These are phyloP conservation scores for Tanozyma kutaoensis DNA, from an alignment of 805 yeast genomes.

Conservation along the genomic window DNA sequence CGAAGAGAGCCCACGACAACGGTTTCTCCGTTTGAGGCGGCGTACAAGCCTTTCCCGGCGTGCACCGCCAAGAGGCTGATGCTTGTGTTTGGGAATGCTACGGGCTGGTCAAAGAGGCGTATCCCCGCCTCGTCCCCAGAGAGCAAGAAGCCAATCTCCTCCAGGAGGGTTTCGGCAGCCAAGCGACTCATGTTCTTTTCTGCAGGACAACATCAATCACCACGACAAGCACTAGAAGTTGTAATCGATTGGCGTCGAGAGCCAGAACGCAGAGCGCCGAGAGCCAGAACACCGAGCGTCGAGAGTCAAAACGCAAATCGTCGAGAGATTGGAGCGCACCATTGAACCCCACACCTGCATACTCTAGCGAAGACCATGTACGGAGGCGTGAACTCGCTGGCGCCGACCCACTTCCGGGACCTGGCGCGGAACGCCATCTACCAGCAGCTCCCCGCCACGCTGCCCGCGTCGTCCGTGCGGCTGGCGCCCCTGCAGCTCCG, in stretches of 20 bases:
- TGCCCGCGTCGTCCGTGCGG: conserved; percentile 20
- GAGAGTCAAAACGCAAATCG: too few relatives aligned
- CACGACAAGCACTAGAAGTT: too few relatives aligned
- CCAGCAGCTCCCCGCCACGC: conserved; percentile 21
- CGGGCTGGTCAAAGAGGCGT: conserved; percentile 11
- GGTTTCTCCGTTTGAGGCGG: conserved; percentile 22
- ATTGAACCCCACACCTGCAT: too few relatives aligned
- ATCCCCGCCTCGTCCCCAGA: conserved; percentile 19
- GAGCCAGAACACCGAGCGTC: too few relatives aligned
- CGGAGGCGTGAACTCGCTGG: too few relatives aligned
- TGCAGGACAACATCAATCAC: too few relatives aligned
- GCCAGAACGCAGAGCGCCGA: too few relatives aligned
- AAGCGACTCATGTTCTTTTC: too few relatives aligned
- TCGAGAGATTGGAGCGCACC: too few relatives aligned
- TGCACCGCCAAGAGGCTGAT: conserved; percentile 24
- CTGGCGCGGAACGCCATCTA: conserved; percentile 30
- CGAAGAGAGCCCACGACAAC: conserved; percentile 21
- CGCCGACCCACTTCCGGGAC: conserved; percentile 28
- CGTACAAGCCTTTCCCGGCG: conserved; percentile 14
- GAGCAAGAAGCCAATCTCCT: conserved; percentile 33
- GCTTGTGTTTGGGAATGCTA: conserved; percentile 10
- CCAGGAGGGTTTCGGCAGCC: too few relatives aligned
- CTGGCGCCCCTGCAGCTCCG: conserved; percentile 24
- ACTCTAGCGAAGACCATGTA: too few relatives aligned
- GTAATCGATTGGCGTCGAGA: too few relatives aligned